Conservation (phyloP, 345 rosid genomes). For the Acer campestre region DNA sequence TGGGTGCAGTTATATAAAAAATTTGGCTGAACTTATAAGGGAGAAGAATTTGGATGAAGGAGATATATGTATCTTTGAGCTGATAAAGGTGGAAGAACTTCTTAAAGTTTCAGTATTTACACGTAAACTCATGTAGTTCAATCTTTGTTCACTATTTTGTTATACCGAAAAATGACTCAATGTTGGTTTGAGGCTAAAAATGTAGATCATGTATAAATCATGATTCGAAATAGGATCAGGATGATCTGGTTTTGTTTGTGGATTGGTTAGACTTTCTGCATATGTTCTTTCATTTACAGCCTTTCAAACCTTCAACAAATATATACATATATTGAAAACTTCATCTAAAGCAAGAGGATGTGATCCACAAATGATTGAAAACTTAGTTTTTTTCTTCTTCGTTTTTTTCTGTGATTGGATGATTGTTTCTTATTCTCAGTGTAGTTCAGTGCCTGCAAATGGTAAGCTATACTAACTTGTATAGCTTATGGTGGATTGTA, state of each 20-base stretch:
- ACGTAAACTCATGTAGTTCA: not conserved
- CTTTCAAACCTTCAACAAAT: not conserved
- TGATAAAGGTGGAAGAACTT: not conserved
- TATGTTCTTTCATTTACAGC: not conserved
- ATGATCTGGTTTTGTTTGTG: not conserved
- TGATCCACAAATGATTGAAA: not conserved
- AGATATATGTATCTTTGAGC: not conserved
- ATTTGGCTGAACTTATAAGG: slow-evolving; percentile 3
- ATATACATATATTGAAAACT: too few relatives aligned
- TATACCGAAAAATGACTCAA: not conserved
- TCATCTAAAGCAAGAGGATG: not conserved
- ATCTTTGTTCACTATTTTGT: too few relatives aligned
- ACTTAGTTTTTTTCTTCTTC: too few relatives aligned
- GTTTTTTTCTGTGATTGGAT: not conserved
- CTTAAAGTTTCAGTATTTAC: not conserved
- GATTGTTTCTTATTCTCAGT: not conserved
- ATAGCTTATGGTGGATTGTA: too few relatives aligned
- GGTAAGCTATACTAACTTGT: too few relatives aligned
- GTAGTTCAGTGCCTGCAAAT: too few relatives aligned
- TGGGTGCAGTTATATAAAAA: not conserved
- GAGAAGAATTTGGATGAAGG: not conserved
- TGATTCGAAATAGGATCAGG: not conserved
- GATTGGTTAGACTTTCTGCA: not conserved
- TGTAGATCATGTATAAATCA: not conserved
- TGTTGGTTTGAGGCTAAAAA: not conserved